Percentiles rank a stretch among this genome's conserved stretches.
phyloP scores from a whole-genome alignment of 139 green algal species.

The Tetradesmus obliquus region DNA sequence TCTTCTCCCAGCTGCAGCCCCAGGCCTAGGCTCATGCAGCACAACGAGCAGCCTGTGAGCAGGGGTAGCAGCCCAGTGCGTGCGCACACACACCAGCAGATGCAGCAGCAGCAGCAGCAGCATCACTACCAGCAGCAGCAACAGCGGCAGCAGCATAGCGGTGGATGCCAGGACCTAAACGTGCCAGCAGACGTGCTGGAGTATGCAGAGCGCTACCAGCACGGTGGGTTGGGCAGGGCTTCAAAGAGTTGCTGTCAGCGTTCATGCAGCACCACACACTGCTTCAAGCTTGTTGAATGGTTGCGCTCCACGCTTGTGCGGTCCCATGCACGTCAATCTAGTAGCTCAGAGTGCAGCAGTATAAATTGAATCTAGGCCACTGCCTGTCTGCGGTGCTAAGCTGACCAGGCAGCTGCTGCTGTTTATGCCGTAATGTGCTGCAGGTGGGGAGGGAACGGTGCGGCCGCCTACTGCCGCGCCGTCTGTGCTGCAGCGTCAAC shows the following conservation, averaged over 20 bases:
- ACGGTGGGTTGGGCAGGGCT: neutral
- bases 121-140: too few relatives aligned
- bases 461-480: neutral
- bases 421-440: neutral
- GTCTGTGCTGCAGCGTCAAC: slow-evolving; percentile 23
- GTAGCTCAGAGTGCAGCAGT: too few relatives aligned
- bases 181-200: slow-evolving; percentile 34
- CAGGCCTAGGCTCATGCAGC: neutral
- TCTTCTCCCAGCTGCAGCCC: neutral
- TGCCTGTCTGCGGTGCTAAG: too few relatives aligned
- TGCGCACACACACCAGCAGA: neutral
- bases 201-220: slow-evolving; percentile 26
- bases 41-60: neutral
- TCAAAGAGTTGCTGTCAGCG: neutral
- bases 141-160: neutral
- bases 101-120: neutral
- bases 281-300: too few relatives aligned
- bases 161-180: neutral
- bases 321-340: too few relatives aligned
- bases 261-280: neutral
- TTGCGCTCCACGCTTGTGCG: too few relatives aligned
- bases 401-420: neutral
- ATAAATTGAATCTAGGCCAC: too few relatives aligned
- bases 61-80: neutral
- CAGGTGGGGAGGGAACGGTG: slow-evolving; percentile 22